Evolutionary conservation across 768 basidiomycete species (phyloP), one percentile per base, ranked within the genome.

Genomic region (Auricularia heimuer): DNA sequence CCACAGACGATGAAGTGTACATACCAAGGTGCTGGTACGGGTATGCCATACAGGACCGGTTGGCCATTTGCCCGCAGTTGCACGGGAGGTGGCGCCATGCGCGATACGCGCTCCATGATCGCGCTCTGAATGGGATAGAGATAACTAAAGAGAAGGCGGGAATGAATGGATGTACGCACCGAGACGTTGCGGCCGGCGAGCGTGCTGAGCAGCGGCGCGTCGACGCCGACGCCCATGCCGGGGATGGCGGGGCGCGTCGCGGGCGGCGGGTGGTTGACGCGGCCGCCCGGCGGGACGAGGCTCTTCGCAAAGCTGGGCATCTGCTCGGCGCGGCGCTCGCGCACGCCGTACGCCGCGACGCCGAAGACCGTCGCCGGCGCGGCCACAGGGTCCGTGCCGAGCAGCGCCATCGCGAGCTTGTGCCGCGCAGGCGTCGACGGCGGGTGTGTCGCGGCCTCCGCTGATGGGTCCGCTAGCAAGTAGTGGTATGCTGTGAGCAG

Each of bases 401-500:
- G 79, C 8, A 92, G 76, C 0, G 86, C 80, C 82, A 91, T 84
- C 3, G 88, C 85, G n/a, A 91, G 85, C 70, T 84, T 85, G 75
- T 92, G 89, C 54, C 87, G 82, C 3, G 84, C 75, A 36, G 85
- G 84, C 63, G 84, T 89, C 3, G 83, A 75, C 10, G 82, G 69
- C 4, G 77, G 76, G 63, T 77, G 75, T 0, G 80, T 72, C 0
- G 84, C 76, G 0, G 86, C 82, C 1, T 87, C 86, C 68, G 90
- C 84, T 0, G 86, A 58, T 12, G 63, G 24, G 63, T 64, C 54
- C 60, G 63, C 90, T 62, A 90, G 80, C 66, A 90, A 86, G 68
- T 91, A 86, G 67, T 89, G 90, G 70, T 89, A 91, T 4, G 87
- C 89, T 12, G 79, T 77, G 54, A 89, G 73, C 36, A 91, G 81